Conservation (phyloP, 2,329 filamentous ascomycete species). For the Alternaria arbusti region DNA sequence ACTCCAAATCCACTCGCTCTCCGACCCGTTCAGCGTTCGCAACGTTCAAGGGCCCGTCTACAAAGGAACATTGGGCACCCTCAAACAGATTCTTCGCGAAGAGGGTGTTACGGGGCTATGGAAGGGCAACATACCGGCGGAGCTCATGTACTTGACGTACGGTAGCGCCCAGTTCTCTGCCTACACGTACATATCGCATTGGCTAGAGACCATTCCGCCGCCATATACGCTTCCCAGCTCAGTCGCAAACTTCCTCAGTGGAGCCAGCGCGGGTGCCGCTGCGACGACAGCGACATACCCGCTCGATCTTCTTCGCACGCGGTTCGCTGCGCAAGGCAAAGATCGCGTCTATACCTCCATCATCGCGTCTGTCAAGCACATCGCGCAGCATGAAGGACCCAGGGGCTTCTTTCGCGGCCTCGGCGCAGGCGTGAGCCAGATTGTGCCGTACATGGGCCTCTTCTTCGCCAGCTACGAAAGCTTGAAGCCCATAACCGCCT, state of each 20-base stretch:
- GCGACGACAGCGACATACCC: conserved; percentile 90
- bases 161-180: conserved; percentile 87
- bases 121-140: conserved; percentile 97
- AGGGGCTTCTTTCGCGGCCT: conserved; percentile 88
- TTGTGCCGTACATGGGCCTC: conserved; percentile 94
- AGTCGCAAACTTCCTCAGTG: conserved; percentile 82
- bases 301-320: conserved; percentile 87
- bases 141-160: conserved; percentile 92
- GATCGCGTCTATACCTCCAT: conserved; percentile 81
- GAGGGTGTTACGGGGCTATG: conserved; percentile 88
- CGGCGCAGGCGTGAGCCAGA: conserved; percentile 80
- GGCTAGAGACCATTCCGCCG: conserved; percentile 63
- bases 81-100: conserved; percentile 75
- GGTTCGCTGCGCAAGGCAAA: conserved; percentile 92
- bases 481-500: conserved; percentile 58
- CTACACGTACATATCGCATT: conserved; percentile 76
- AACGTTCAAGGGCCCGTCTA: conserved; percentile 60
- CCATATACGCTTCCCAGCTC: conserved; percentile 64
- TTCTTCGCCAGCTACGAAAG: conserved; percentile 92
- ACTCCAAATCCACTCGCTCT: conserved; percentile 84
- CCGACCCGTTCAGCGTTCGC: conserved; percentile 69
- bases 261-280: conserved; percentile 79
- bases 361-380: conserved; percentile 71
- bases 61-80: conserved; percentile 77
- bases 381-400: conserved; percentile 74